phyloP scores from a whole-genome alignment of 1,284 basidiomycete genomes.

The Takashimella koratensis region DNA sequence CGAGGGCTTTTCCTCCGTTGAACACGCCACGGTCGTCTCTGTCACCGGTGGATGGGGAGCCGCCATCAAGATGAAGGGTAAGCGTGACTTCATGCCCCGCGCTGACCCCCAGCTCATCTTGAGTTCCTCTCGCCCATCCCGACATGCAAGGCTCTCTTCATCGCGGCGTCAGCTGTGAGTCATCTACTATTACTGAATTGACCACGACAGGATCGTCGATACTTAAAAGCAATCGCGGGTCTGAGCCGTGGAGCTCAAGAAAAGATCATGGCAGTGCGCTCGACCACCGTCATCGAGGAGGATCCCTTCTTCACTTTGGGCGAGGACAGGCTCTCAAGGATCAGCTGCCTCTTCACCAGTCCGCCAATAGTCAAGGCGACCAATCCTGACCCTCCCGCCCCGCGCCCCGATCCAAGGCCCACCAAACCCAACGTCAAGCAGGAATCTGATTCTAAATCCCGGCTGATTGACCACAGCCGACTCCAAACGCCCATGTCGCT shows the following conservation, averaged over 20 bases:
- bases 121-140: slow-evolving; percentile 5
- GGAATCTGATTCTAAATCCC: background rate
- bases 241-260: background rate
- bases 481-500: background rate
- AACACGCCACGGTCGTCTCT: slow-evolving; percentile 58
- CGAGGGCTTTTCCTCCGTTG: slow-evolving; percentile 14
- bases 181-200: background rate
- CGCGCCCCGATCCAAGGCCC: background rate
- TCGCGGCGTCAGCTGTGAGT: slow-evolving; percentile 13
- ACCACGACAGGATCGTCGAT: slow-evolving; percentile 9
- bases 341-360: slow-evolving; percentile 14
- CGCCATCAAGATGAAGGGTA: slow-evolving; percentile 21
- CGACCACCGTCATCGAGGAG: slow-evolving; percentile 8
- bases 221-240: slow-evolving; percentile 5
- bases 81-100: background rate
- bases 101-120: slow-evolving; percentile 5
- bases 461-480: background rate
- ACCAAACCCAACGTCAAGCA: background rate
- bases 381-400: background rate
- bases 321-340: slow-evolving; percentile 14
- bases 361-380: slow-evolving; percentile 5
- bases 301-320: slow-evolving; percentile 26
- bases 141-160: slow-evolving; percentile 14
- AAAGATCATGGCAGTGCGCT: slow-evolving; percentile 19
- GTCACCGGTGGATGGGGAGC: slow-evolving; percentile 60